Percentiles rank a stretch among this genome's conserved stretches.
Conservation (phyloP, 768 basidiomycete species). For the Leucosporidium creatinivorum region DNA sequence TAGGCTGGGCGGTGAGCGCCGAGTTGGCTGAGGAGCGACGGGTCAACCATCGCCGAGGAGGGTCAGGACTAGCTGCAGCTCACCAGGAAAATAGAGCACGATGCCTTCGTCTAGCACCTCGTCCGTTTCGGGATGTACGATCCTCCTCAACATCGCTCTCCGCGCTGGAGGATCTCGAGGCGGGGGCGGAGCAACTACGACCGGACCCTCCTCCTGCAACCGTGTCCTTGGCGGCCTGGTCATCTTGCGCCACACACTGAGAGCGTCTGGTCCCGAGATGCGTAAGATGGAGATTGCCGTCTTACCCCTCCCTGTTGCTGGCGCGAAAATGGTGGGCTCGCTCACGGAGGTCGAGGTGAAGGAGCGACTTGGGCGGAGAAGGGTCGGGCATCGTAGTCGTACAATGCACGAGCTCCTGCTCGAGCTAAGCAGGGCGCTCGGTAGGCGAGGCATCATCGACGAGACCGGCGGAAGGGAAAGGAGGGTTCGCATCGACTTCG, state of each 20-base stretch:
- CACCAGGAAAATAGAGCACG: slow-evolving; percentile 73
- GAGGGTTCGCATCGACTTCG: no score
- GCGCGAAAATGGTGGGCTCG: slow-evolving; percentile 65
- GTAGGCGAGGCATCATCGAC: no score
- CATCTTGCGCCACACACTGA: slow-evolving; percentile 51
- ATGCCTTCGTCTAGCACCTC: slow-evolving; percentile 71
- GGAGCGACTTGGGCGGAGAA: neutral
- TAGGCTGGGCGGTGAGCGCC: slow-evolving; percentile 77
- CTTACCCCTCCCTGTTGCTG: slow-evolving; percentile 79
- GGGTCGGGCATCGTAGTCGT: neutral
- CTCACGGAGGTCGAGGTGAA: slow-evolving; percentile 2
- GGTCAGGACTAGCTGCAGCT: slow-evolving; percentile 12
- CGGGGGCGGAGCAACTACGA: no score
- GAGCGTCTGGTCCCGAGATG: slow-evolving; percentile 68
- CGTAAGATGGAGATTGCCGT: slow-evolving; percentile 76
- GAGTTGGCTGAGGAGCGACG: slow-evolving; percentile 51
- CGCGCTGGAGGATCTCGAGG: slow-evolving; percentile 51
- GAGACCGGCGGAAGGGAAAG: no score
- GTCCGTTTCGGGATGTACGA: slow-evolving; percentile 57
- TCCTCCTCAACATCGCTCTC: slow-evolving; percentile 61
- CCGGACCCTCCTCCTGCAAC: neutral
- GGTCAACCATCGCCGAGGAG: neutral
- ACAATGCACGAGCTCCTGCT: neutral
- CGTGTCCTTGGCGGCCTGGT: slow-evolving; percentile 17
- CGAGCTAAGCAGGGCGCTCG: no score